Conservation (phyloP, 1,284 basidiomycete genomes). For the Puccinia triticina region DNA sequence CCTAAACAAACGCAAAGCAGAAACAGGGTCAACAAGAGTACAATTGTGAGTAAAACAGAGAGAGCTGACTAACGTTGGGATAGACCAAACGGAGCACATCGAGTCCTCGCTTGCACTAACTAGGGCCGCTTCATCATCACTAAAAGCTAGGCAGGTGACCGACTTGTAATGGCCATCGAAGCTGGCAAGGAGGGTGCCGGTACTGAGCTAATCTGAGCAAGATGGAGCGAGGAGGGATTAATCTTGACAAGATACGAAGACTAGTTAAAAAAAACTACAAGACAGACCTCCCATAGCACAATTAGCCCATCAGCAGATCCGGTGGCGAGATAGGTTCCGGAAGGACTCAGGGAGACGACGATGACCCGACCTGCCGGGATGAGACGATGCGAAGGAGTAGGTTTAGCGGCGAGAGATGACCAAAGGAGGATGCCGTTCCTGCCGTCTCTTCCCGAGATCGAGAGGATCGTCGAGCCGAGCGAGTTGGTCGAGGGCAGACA, state of each 20-base stretch:
- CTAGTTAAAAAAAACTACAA: neutral
- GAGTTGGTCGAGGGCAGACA: constrained; percentile 23
- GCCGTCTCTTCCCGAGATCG: constrained; percentile 33
- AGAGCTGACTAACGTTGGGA: constrained; percentile 70
- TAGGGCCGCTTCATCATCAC: constrained; percentile 75
- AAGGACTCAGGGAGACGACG: constrained; percentile 74
- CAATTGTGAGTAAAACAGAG: constrained; percentile 61
- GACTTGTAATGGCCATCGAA: constrained; percentile 95
- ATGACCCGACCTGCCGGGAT: constrained; percentile 85
- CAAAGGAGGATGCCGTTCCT: constrained; percentile 32
- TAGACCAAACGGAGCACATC: constrained; percentile 81
- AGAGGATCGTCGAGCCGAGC: constrained; percentile 41
- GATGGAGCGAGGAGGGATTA: neutral
- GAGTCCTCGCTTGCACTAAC: constrained; percentile 88
- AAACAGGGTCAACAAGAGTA: constrained; percentile 10
- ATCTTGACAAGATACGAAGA: constrained; percentile 30
- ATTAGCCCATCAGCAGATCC: constrained; percentile 85
- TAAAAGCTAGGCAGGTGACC: constrained; percentile 79
- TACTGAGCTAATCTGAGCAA: constrained; percentile 69
- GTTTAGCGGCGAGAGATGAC: constrained; percentile 29
- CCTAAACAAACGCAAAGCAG: constrained; percentile 23
- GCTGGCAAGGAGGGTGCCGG: constrained; percentile 81
- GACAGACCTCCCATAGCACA: constrained; percentile 88
- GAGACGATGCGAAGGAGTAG: constrained; percentile 59
- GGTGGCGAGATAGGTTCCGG: constrained; percentile 77